phyloP scores from a whole-genome alignment of 352 stramenopile genomes.

The Pythium guiyangense region DNA sequence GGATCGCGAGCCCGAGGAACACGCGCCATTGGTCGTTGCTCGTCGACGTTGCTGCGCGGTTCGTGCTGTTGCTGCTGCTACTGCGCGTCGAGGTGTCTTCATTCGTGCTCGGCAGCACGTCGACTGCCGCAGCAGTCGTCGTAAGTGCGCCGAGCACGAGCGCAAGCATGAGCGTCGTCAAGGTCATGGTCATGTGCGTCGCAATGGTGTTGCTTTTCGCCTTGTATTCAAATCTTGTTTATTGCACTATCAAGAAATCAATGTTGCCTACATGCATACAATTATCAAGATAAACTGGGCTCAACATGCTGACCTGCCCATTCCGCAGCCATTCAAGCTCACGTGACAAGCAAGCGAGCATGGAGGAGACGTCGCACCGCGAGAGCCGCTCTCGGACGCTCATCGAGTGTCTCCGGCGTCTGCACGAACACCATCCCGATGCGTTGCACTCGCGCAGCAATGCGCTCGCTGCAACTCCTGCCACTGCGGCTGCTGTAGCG shows the following conservation, averaged over 20 bases:
- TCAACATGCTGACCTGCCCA: background rate
- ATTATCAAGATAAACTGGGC: too few species aligned
- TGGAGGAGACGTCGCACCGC: slow-evolving; percentile 5
- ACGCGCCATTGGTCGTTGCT: slow-evolving; percentile 72
- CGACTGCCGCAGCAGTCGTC: background rate
- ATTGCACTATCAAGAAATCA: too few species aligned
- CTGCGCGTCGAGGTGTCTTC: background rate
- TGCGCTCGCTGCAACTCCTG: background rate
- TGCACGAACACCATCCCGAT: slow-evolving; percentile 11
- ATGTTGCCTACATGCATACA: too few species aligned
- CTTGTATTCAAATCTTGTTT: too few species aligned
- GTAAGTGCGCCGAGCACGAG: background rate
- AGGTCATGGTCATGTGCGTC: background rate
- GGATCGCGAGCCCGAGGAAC: slow-evolving; percentile 67
- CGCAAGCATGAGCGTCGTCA: too few species aligned
- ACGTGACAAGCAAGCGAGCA: slow-evolving; percentile 3
- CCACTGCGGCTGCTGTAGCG: background rate
- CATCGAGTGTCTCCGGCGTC: slow-evolving; percentile 30
- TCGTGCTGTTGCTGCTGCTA: slow-evolving; percentile 2
- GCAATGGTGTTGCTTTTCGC: background rate
- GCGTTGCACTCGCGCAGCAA: background rate
- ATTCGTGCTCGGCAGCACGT: background rate
- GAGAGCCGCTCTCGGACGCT: slow-evolving; percentile 25
- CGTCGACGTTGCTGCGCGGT: slow-evolving; percentile 4
- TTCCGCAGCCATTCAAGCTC: background rate